Conservation (phyloP, 192 early-diverging fungal species). For the Rhizophlyctis rosea region DNA sequence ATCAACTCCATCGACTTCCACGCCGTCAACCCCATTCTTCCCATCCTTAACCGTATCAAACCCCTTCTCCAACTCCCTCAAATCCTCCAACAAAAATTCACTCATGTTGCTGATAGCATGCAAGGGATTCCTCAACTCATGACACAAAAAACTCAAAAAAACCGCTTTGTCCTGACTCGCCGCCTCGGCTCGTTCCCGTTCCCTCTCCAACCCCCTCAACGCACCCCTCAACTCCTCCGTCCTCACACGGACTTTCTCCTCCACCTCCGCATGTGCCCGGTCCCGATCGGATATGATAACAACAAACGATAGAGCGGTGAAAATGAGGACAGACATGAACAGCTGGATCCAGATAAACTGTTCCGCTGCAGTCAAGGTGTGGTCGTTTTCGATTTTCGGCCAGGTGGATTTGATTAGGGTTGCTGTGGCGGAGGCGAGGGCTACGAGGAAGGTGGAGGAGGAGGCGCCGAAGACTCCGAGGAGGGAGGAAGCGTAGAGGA, state of each 20-base stretch:
- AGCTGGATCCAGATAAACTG: conserved; percentile 21
- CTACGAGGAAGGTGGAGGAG: conserved; percentile 2
- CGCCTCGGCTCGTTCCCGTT: conserved; percentile 14
- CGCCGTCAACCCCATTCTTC: too few species aligned
- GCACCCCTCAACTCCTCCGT: conserved; percentile 13
- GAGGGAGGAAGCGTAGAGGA: conserved; percentile 4
- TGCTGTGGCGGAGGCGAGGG: neutral
- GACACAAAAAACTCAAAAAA: conserved; percentile 29
- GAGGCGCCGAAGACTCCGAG: conserved; percentile 18
- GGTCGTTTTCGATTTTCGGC: neutral
- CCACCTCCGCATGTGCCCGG: conserved; percentile 4
- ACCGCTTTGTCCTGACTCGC: conserved; percentile 9
- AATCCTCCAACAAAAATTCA: conserved; percentile 24
- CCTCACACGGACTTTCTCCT: conserved; percentile 5
- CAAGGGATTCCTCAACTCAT: conserved; percentile 34
- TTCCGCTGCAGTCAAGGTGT: neutral
- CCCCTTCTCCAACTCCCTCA: conserved; percentile 3
- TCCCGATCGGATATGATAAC: conserved; percentile 7
- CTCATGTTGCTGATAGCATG: conserved; percentile 31
- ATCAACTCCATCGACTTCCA: too few species aligned
- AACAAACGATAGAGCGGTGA: conserved; percentile 16
- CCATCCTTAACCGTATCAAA: neutral
- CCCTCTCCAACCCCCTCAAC: conserved; percentile 8
- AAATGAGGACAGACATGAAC: conserved; percentile 16
- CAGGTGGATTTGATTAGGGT: neutral